phyloP scores from a whole-genome alignment of 1,139 yeast genomes.

The Magnusiomyces sp. region DNA sequence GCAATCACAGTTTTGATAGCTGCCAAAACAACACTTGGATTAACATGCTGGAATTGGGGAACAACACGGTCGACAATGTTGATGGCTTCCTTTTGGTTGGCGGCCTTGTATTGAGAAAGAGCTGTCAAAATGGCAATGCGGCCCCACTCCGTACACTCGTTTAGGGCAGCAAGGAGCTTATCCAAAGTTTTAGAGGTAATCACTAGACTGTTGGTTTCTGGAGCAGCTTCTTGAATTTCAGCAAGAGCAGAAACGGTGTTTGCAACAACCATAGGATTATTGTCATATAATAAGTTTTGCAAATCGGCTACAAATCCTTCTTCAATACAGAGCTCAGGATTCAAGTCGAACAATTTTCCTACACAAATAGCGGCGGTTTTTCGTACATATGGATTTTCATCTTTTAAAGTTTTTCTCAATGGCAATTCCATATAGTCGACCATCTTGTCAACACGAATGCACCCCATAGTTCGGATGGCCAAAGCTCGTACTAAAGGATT shows the following conservation, averaged over 20 bases:
- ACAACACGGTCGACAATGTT: conserved; percentile 85
- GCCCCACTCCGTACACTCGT: conserved; percentile 99
- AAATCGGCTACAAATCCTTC: conserved; percentile 74
- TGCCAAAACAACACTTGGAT: conserved; percentile 88
- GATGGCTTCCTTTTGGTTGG: conserved; percentile 59
- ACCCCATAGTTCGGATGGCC: conserved; percentile 98
- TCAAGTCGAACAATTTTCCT: conserved; percentile 86
- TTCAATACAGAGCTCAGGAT: conserved; percentile 72
- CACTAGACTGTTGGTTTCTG: conserved; percentile 40
- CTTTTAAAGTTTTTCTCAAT: conserved; percentile 69
- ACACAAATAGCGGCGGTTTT: conserved; percentile 98
- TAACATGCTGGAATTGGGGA: conserved; percentile 96
- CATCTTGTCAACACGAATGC: conserved; percentile 91
- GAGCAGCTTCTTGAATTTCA: conserved; percentile 69
- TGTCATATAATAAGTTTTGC: conserved; percentile 64
- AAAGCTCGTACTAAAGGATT: conserved; percentile 93
- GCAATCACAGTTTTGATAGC: conserved; percentile 75
- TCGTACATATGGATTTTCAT: conserved; percentile 94
- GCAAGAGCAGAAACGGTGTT: conserved; percentile 82
- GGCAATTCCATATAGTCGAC: conserved; percentile 93
- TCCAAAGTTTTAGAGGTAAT: conserved; percentile 43
- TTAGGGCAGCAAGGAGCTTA: conserved; percentile 69
- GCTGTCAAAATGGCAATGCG: conserved; percentile 83
- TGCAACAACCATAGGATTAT: conserved; percentile 91
- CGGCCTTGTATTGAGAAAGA: conserved; percentile 54